These are phyloP conservation scores for Debaryomyces nepalensis DNA, from an alignment of 1,139 yeast genomes.

Conservation along the genomic window DNA sequence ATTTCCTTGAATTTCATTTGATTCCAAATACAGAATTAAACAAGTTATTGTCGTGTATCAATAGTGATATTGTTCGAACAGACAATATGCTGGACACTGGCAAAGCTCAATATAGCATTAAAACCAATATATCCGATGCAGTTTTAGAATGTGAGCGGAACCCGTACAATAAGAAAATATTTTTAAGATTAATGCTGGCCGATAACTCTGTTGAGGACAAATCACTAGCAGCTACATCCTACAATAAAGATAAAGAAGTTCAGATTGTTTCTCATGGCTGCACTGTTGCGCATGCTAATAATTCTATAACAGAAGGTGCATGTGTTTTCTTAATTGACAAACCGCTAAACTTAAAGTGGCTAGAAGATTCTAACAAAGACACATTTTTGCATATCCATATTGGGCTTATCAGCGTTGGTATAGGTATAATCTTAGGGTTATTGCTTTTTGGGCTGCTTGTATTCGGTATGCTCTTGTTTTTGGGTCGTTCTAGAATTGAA, in stretches of 20 bases:
- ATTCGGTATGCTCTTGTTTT: constrained; percentile 32
- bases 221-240: constrained; percentile 43
- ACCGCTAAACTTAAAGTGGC: constrained; percentile 63
- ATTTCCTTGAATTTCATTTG: constrained; percentile 69
- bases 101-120: constrained; percentile 14
- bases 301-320: constrained; percentile 30
- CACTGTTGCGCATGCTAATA: constrained; percentile 39
- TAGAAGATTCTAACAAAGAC: constrained; percentile 40
- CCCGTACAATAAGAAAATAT: constrained; percentile 44
- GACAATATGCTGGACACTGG: constrained; percentile 4
- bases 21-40: constrained; percentile 57
- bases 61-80: constrained; percentile 13
- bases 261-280: constrained; percentile 71
- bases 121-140: constrained; percentile 43
- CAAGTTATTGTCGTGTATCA: constrained; percentile 37
- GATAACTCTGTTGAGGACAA: background rate
- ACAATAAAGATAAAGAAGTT: constrained; percentile 65
- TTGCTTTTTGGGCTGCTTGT: constrained; percentile 41
- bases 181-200: constrained; percentile 30
- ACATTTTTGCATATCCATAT: constrained; percentile 58
- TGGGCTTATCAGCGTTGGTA: constrained; percentile 67
- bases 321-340: constrained; percentile 77
- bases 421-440: constrained; percentile 68
- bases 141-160: constrained; percentile 48
- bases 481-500: constrained; percentile 25